phyloP scores from a whole-genome alignment of 164 flowering plant species.

The Vitis amurensis region DNA sequence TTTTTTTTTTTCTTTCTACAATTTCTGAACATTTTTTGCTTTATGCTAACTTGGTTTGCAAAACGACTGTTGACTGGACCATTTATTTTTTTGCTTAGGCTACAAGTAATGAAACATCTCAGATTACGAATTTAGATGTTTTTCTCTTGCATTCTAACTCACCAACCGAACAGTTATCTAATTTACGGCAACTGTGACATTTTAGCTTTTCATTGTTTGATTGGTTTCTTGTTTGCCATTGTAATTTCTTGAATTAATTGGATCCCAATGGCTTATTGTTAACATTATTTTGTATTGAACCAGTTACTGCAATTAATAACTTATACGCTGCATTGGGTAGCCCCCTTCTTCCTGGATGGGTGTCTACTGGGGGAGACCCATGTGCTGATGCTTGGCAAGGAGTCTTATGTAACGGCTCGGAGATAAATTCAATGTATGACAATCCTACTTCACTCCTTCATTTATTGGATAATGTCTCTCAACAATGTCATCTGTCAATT shows the following conservation, averaged over 20 bases:
- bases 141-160: too few relatives aligned
- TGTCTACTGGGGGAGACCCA: constrained; percentile 78
- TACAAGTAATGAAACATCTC: too few relatives aligned
- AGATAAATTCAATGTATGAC: constrained; percentile 64
- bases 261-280: background rate
- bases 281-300: constrained; percentile 14
- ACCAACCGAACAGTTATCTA: too few relatives aligned
- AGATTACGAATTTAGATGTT: too few relatives aligned
- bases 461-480: background rate
- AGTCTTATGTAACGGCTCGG: constrained; percentile 53
- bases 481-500: background rate
- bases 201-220: constrained; percentile 1
- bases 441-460: background rate
- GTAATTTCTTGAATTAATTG: background rate
- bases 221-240: background rate
- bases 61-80: too few relatives aligned
- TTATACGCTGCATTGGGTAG: constrained; percentile 54
- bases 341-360: constrained; percentile 74
- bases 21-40: too few relatives aligned
- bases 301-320: constrained; percentile 76
- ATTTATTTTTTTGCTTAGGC: too few relatives aligned
- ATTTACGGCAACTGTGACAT: too few relatives aligned
- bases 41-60: too few relatives aligned
- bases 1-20: too few relatives aligned
- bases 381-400: constrained; percentile 86